phyloP scores from a whole-genome alignment of 2,329 filamentous ascomycete species.

The Stagonosporopsis tanaceti region DNA sequence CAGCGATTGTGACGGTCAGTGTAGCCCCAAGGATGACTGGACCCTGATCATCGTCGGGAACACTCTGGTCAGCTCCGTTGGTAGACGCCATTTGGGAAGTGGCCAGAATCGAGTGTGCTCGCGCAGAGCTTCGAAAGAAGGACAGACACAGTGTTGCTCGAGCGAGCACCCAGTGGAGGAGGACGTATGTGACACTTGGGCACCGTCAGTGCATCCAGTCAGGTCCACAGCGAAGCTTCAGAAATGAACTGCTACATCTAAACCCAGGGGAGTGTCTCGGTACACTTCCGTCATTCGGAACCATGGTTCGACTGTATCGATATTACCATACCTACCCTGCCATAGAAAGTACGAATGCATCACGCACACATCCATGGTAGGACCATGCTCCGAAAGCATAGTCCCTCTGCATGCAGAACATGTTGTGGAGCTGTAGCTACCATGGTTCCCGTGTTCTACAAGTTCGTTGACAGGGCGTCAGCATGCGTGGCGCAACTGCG shows the following conservation, averaged over 20 bases:
- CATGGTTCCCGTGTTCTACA: background rate
- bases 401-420: background rate
- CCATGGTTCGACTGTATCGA: background rate
- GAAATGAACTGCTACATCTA: background rate
- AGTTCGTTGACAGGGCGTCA: background rate
- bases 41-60: constrained; percentile 47
- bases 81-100: constrained; percentile 3
- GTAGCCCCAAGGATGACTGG: constrained; percentile 53
- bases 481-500: constrained; percentile 7
- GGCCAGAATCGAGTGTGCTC: background rate
- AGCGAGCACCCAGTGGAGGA: background rate
- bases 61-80: background rate
- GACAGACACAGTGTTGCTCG: background rate
- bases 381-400: constrained; percentile 3
- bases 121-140: background rate
- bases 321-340: background rate
- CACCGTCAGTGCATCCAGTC: background rate
- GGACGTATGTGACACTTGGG: background rate
- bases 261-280: background rate
- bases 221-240: background rate
- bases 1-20: constrained; percentile 51
- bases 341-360: background rate
- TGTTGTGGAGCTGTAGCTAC: background rate
- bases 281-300: background rate
- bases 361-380: background rate